Conservation (phyloP, 768 basidiomycete species). For the Chalciporus sphaerocephalus region DNA sequence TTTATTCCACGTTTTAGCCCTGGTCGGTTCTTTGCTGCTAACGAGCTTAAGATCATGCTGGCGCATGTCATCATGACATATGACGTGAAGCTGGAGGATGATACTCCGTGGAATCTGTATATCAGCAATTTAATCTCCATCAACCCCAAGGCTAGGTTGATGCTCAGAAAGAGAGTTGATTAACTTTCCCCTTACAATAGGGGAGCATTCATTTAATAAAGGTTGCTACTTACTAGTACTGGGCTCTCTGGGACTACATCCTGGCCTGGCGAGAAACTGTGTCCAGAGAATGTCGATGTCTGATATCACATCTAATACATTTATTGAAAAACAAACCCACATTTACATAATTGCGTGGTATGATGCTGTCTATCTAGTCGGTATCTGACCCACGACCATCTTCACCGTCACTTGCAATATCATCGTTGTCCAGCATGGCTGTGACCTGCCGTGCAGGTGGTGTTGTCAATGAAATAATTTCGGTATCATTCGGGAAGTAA, state of each 20-base stretch:
- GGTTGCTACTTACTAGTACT: no score
- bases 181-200: no score
- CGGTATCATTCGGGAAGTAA: constrained; percentile 15
- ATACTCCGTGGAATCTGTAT: neutral
- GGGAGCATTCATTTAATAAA: no score
- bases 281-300: no score
- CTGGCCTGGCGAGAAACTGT: neutral
- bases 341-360: neutral
- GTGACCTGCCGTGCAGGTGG: constrained; percentile 15
- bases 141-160: neutral
- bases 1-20: neutral
- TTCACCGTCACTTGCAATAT: constrained; percentile 16
- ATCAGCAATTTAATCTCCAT: neutral
- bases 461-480: constrained; percentile 16
- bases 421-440: constrained; percentile 8
- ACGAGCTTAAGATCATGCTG: constrained; percentile 42
- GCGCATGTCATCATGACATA: constrained; percentile 36
- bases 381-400: neutral
- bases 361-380: neutral
- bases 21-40: constrained; percentile 39
- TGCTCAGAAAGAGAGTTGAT: constrained; percentile 3
- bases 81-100: constrained; percentile 1
- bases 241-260: neutral
- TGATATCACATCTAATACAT: neutral
- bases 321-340: neutral